phyloP scores from a whole-genome alignment of 2,329 filamentous ascomycete genomes.

The Trichoderma aggressivum region DNA sequence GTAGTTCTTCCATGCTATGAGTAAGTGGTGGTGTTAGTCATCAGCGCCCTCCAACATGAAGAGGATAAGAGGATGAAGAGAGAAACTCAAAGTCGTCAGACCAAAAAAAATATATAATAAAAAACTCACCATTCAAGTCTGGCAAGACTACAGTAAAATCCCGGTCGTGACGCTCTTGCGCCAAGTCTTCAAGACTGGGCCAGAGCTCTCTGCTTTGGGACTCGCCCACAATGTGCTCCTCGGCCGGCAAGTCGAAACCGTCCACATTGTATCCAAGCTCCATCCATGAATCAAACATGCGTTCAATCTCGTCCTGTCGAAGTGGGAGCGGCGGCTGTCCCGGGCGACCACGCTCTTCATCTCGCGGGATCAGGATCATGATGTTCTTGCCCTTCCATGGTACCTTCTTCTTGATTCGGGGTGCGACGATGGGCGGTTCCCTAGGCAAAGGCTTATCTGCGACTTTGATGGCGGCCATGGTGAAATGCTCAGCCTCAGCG shows the following conservation, averaged over 20 bases:
- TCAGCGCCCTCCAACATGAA: background rate
- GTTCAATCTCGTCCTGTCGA: conserved; percentile 51
- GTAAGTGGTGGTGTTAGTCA: conserved; percentile 18
- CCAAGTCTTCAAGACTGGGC: conserved; percentile 60
- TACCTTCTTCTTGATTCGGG: conserved; percentile 67
- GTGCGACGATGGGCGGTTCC: conserved; percentile 43
- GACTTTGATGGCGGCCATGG: conserved; percentile 33
- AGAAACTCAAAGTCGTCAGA: background rate
- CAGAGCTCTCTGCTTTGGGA: conserved; percentile 67
- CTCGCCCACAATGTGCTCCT: conserved; percentile 40
- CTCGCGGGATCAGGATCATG: conserved; percentile 64
- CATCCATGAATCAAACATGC: conserved; percentile 64
- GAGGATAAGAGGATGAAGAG: background rate
- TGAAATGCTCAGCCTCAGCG: conserved; percentile 6
- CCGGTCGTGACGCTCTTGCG: conserved; percentile 50
- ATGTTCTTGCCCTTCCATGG: conserved; percentile 74
- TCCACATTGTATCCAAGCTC: conserved; percentile 65
- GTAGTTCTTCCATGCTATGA: conserved; percentile 67
- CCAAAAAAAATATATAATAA: background rate
- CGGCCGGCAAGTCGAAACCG: conserved; percentile 64
- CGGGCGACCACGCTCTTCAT: conserved; percentile 61
- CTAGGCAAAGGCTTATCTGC: conserved; percentile 37
- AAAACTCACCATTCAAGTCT: conserved; percentile 57
- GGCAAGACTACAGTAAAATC: conserved; percentile 65
- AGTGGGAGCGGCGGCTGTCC: conserved; percentile 55